Evolutionary conservation across 148 eudicot genomes (phyloP).

Genomic region (Arctostaphylos glauca): DNA sequence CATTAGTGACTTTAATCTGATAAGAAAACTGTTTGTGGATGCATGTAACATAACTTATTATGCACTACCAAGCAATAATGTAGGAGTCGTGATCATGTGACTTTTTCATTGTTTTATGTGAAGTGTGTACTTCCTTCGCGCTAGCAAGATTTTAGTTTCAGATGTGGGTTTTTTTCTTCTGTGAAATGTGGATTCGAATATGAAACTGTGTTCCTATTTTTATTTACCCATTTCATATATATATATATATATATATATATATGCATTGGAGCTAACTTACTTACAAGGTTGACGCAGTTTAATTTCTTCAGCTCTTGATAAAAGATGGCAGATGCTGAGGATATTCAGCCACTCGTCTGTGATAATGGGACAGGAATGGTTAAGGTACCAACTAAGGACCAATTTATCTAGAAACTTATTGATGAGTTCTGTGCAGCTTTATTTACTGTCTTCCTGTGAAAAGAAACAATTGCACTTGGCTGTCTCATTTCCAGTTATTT

Average conservation of each 20-base stretch:
- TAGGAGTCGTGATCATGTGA: not conserved
- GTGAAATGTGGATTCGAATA: not conserved
- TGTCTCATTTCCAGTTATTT: not conserved
- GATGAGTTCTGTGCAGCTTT: not conserved
- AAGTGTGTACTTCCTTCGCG: not conserved
- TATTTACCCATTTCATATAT: not conserved
- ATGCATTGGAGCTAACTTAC: not conserved
- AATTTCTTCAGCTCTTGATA: constrained; percentile 24
- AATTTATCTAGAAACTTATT: not conserved
- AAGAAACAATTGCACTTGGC: not conserved
- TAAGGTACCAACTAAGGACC: constrained; percentile 28
- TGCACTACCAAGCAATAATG: not conserved
- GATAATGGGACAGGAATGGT: constrained; percentile 70
- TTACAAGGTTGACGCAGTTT: not conserved
- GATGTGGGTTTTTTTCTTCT: not conserved
- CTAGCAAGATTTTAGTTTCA: not conserved
- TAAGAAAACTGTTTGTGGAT: not conserved
- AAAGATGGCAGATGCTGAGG: constrained; percentile 63
- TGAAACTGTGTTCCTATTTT: not conserved
- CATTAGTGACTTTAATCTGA: not conserved
- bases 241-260: too few species aligned
- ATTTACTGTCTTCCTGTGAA: not conserved
- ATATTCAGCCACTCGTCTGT: constrained; percentile 63
- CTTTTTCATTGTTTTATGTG: not conserved
- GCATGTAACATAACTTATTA: not conserved